Conservation (phyloP, 139 green algal genomes). For the Mesotaenium endlicherianum region DNA sequence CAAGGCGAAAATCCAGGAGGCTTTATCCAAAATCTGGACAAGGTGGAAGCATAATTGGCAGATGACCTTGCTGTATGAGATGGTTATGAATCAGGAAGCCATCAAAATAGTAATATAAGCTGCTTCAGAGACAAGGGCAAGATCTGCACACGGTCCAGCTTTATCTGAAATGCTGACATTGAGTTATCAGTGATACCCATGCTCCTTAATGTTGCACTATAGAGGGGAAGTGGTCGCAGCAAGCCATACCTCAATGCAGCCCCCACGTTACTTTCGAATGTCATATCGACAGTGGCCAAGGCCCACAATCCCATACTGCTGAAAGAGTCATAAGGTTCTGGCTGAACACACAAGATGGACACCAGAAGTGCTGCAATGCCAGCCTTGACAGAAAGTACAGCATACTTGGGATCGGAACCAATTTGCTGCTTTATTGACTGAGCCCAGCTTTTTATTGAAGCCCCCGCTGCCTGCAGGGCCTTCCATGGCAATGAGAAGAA, state of each 20-base stretch:
- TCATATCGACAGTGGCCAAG: slow-evolving; percentile 34
- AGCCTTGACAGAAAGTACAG: slow-evolving; percentile 27
- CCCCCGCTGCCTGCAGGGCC: too few species aligned
- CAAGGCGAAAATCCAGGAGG: not conserved
- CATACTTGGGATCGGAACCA: slow-evolving; percentile 18
- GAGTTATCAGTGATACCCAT: not conserved
- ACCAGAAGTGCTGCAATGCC: slow-evolving; percentile 14
- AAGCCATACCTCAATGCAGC: slow-evolving; percentile 10
- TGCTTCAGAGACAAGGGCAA: not conserved
- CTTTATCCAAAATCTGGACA: too few species aligned
- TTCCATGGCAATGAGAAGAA: too few species aligned
- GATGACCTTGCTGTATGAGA: not conserved
- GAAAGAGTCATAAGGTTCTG: not conserved
- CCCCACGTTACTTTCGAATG: slow-evolving; percentile 47
- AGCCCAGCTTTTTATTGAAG: too few species aligned
- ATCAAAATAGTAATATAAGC: not conserved
- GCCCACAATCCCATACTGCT: slow-evolving; percentile 36
- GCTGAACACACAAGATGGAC: slow-evolving; percentile 8
- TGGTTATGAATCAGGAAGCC: not conserved
- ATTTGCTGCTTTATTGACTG: too few species aligned
- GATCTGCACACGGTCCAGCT: not conserved
- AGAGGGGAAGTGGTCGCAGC: not conserved
- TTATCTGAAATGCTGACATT: not conserved
- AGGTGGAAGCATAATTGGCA: not conserved
- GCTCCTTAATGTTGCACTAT: not conserved